Percentiles rank a stretch among this genome's conserved stretches.
Evolutionary conservation across 306 rosid species (phyloP).

Genomic region (Cucurbita pepo): DNA sequence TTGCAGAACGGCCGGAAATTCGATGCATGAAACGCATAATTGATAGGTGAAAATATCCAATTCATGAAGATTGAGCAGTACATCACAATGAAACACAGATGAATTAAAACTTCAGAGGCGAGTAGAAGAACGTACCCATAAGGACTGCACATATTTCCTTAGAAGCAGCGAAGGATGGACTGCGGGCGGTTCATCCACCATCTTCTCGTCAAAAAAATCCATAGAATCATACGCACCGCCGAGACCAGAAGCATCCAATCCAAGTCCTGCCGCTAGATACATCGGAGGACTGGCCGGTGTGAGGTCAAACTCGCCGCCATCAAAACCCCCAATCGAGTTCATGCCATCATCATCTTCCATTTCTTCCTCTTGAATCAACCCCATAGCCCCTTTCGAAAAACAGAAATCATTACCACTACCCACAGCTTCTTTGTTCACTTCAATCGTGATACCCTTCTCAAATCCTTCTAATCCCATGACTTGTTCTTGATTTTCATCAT

Average conservation of each 20-base stretch:
- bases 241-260: conserved; percentile 25
- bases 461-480: conserved; percentile 6
- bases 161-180: conserved; percentile 42
- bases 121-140: conserved; percentile 33
- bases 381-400: conserved; percentile 29
- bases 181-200: conserved; percentile 39
- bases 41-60: background rate
- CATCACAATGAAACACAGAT: background rate
- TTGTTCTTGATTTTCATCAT: conserved; percentile 13
- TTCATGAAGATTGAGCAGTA: background rate
- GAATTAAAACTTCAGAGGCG: background rate
- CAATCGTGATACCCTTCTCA: conserved; percentile 18
- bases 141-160: conserved; percentile 44
- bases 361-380: conserved; percentile 44
- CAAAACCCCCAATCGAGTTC: conserved; percentile 12
- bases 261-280: conserved; percentile 58
- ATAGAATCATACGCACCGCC: conserved; percentile 10
- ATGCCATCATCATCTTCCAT: conserved; percentile 29
- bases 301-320: conserved; percentile 13
- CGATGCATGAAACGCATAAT: background rate
- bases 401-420: conserved; percentile 28
- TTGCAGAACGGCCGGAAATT: background rate
- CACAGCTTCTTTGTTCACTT: conserved; percentile 12
- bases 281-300: conserved; percentile 41
- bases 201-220: conserved; percentile 27